Evolutionary conservation across 2,329 filamentous ascomycete genomes (phyloP), one percentile per base, ranked within the genome.

Genomic region (Didymella arachidicola): DNA sequence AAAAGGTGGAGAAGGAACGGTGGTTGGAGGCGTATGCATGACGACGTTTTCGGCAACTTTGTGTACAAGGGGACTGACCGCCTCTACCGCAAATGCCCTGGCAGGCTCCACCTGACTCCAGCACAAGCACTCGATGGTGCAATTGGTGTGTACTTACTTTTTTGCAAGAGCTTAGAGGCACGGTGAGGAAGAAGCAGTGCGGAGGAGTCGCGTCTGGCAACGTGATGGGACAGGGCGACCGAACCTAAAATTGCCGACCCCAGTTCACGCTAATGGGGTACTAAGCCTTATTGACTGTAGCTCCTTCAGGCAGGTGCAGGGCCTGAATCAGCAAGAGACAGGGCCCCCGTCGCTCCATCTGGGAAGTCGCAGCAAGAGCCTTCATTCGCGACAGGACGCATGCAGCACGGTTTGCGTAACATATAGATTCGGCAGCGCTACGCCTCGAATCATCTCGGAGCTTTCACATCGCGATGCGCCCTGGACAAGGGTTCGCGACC

Each of bases 401-500:
- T 60, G 63, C 60, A 59, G 54, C 63, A 67, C 61, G 63, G 63
- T 65, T 63, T 58, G 64, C 65, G 72, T 72, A 66, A 73, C 70
- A 70, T 66, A 67, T 64, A 62, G 58, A 58, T 60, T 59, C 61
- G 60, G 63, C 62, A 56, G 49, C 61, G 59, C 63, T 60, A 61
- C 53, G 55, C 57, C 58, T 66, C 60, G 49, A 68, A 60, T 44
- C 56, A 61, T 61, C 57, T 67, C 66, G 65, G 66, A 70, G 57
- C 47, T 56, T 68, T 66, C 64, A 52, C 65, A 63, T 65, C 62
- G 63, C 65, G 59, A 58, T 55, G 52, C 59, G 46, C 49, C 61
- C 60, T 67, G 64, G 61, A 67, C 61, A 65, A 69, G 77, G 76
- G 76, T 78, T 68, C 70, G 68, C 70, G 72, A 72, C 72, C 69